Conservation (phyloP, 495 filamentous ascomycete genomes). For the Parathielavia appendiculata region DNA sequence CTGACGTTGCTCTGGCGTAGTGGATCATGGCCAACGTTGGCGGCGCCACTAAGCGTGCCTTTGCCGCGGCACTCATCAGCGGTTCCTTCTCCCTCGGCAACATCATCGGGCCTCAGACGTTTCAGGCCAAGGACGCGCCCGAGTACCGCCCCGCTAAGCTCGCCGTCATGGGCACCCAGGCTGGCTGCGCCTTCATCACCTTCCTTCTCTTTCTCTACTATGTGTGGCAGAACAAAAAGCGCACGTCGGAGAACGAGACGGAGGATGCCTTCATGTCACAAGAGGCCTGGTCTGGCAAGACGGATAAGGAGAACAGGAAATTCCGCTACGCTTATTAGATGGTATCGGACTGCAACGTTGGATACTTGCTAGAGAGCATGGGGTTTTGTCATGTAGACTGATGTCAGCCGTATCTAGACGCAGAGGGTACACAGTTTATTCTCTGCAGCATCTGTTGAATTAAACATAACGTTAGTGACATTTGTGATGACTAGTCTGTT, state of each 20-base stretch:
- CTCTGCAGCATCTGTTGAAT: too few species aligned
- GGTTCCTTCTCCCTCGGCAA: conserved; percentile 59
- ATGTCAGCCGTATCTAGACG: neutral
- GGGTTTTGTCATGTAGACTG: neutral
- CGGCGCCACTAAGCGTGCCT: conserved; percentile 38
- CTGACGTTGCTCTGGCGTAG: conserved; percentile 8
- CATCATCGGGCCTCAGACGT: conserved; percentile 66
- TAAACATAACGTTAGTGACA: too few species aligned
- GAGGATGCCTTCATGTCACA: conserved; percentile 30
- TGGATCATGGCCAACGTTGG: conserved; percentile 37
- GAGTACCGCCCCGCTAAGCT: conserved; percentile 60
- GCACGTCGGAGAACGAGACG: conserved; percentile 23
- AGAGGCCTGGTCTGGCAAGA: conserved; percentile 35
- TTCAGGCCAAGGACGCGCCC: conserved; percentile 55
- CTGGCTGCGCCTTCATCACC: conserved; percentile 32
- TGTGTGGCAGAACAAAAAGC: conserved; percentile 35
- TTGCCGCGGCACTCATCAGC: conserved; percentile 48
- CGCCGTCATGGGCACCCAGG: conserved; percentile 43
- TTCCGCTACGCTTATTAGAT: conserved; percentile 35
- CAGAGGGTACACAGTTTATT: neutral
- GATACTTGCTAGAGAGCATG: neutral
- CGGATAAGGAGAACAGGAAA: conserved; percentile 38
- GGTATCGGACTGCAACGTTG: neutral
- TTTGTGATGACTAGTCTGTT: neutral
- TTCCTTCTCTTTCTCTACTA: conserved; percentile 34